These are phyloP conservation scores for Fraxinus americana DNA, from an alignment of 257 asterid species.

Conservation along the genomic window DNA sequence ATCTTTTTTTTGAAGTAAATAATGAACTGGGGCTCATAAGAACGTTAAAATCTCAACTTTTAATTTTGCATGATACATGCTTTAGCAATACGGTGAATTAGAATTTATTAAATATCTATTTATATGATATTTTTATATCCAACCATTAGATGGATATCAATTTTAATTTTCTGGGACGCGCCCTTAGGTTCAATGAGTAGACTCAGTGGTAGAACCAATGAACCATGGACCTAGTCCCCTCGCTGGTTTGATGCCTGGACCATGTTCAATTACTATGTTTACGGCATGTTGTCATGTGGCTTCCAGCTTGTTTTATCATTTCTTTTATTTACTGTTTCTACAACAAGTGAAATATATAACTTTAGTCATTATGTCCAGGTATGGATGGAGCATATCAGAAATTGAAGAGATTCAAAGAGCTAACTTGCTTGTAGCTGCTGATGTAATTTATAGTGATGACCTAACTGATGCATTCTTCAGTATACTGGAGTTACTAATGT, in stretches of 20 bases:
- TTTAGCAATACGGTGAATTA: background rate
- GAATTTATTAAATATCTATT: background rate
- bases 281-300: background rate
- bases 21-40: background rate
- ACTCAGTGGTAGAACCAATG: background rate
- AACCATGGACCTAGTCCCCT: background rate
- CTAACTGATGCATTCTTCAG: constrained; percentile 81
- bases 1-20: too few species aligned
- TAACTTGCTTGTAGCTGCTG: constrained; percentile 89
- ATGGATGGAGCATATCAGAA: constrained; percentile 66
- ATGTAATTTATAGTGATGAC: constrained; percentile 83
- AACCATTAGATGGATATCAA: background rate
- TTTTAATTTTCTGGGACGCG: background rate
- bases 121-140: background rate
- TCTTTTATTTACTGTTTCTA: background rate
- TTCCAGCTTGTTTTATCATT: background rate
- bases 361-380: constrained; percentile 45
- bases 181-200: background rate
- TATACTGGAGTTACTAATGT: constrained; percentile 59
- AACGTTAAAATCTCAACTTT: background rate
- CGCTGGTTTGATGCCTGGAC: background rate
- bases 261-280: background rate
- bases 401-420: constrained; percentile 68
- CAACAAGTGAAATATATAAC: background rate
- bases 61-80: too few species aligned